A percentile compares a stretch with the other conserved stretches of the same genome.
phyloP scores from a whole-genome alignment of 1,284 basidiomycete species.

The Rhodotorula glutinis region DNA sequence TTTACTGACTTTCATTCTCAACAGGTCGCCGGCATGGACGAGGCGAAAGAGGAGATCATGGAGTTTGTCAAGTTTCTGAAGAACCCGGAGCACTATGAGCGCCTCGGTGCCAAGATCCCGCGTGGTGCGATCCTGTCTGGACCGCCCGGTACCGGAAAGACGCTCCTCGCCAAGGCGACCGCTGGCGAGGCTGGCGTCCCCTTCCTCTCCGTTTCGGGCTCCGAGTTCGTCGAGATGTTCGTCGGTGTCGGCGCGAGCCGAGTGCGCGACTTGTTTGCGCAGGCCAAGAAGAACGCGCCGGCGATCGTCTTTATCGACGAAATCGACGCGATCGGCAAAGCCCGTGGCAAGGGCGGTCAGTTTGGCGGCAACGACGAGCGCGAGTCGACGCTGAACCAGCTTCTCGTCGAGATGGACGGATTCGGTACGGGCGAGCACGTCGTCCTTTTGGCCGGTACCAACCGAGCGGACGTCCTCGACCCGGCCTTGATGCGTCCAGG shows the following conservation, averaged over 20 bases:
- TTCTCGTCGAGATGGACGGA: constrained; percentile 99
- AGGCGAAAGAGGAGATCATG: constrained; percentile 99
- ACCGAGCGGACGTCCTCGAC: constrained; percentile 93
- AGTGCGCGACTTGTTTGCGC: constrained; percentile 94
- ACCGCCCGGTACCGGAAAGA: constrained; percentile 98
- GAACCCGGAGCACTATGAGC: constrained; percentile 87
- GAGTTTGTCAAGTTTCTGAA: constrained; percentile 99
- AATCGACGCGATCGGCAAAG: constrained; percentile 97
- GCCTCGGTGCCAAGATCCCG: constrained; percentile 96
- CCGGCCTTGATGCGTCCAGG: constrained; percentile 92
- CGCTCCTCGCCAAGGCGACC: constrained; percentile 94
- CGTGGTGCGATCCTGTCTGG: constrained; percentile 97
- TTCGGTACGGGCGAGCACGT: constrained; percentile 95
- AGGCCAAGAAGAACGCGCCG: constrained; percentile 96
- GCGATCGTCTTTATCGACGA: constrained; percentile 99
- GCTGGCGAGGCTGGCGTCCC: constrained; percentile 96
- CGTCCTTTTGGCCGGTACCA: constrained; percentile 94
- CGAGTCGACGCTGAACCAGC: constrained; percentile 95
- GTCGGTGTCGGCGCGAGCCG: constrained; percentile 97
- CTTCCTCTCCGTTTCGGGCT: constrained; percentile 96
- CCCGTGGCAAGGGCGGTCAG: constrained; percentile 83
- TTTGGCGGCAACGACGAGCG: constrained; percentile 93
- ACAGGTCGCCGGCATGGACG: constrained; percentile 89
- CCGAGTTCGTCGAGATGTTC: constrained; percentile 99
- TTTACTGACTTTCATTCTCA: constrained; percentile 44